Evolutionary conservation across 2,329 filamentous ascomycete species (phyloP).

Genomic region (Xylariaceae sp.): DNA sequence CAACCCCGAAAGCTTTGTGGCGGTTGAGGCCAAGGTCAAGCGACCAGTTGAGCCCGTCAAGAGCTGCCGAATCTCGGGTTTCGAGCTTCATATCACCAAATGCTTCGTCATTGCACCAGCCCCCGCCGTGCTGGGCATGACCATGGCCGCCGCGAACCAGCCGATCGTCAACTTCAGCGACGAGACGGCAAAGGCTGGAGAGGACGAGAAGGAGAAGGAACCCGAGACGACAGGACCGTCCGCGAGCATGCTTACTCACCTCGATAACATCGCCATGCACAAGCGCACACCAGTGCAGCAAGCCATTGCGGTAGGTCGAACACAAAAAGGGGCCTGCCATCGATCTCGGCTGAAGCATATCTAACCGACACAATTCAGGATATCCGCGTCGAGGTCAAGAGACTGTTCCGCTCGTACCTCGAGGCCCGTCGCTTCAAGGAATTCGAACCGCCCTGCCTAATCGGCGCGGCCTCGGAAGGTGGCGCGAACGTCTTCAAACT

Average conservation of each 20-base stretch:
- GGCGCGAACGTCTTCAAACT: slow-evolving; percentile 88
- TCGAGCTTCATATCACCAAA: slow-evolving; percentile 85
- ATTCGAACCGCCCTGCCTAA: slow-evolving; percentile 85
- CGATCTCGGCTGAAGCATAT: too few species aligned
- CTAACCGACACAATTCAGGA: neutral
- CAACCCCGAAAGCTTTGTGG: slow-evolving; percentile 74
- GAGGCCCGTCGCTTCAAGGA: slow-evolving; percentile 53
- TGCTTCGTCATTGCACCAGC: slow-evolving; percentile 68
- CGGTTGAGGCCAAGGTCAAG: slow-evolving; percentile 74
- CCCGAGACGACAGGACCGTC: slow-evolving; percentile 50
- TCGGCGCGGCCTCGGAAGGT: slow-evolving; percentile 86
- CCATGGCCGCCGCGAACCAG: slow-evolving; percentile 49
- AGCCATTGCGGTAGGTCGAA: slow-evolving; percentile 49
- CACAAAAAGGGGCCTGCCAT: too few species aligned
- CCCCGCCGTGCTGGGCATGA: slow-evolving; percentile 53
- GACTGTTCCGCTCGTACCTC: slow-evolving; percentile 3
- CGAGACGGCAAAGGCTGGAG: slow-evolving; percentile 35
- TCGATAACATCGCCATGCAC: slow-evolving; percentile 91
- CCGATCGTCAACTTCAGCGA: slow-evolving; percentile 55
- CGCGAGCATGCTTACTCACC: slow-evolving; percentile 75
- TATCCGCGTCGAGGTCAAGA: slow-evolving; percentile 6
- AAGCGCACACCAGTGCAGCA: slow-evolving; percentile 88
- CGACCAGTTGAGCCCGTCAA: slow-evolving; percentile 83
- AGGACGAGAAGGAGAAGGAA: slow-evolving; percentile 37
- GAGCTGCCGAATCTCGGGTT: slow-evolving; percentile 71